Evolutionary conservation across 2,329 filamentous ascomycete species (phyloP), one percentile per base, ranked within the genome.

Genomic region (Trichophyton benhamiae): DNA sequence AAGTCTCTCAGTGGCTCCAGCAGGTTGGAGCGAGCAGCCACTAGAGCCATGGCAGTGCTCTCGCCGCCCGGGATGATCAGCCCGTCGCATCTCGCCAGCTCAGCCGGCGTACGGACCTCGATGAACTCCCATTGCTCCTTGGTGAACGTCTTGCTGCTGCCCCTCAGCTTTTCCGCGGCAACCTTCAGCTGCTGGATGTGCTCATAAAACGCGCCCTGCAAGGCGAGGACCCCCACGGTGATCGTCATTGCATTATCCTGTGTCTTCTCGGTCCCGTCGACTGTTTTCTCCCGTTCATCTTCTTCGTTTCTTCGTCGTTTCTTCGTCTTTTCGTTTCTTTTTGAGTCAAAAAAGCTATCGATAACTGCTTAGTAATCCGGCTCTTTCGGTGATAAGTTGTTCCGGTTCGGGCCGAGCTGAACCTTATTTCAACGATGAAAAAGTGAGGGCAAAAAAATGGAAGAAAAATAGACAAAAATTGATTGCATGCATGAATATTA

Each of bases 41-140:
- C 88, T 33, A 96, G 82, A 9, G 90, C 89, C 67, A 99, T 95
- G 2, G 92, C 87, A 1, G 94, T 97, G 75, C 90, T 96, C 75
- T 99, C 94, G 64, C 94, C 94, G 59, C 94, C 94, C 2, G 94
- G 94, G 55, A 99, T 84, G 70, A 99, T 84, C 49, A 99, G 81
- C 27, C 85, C 92, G 73, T 92, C 84, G 75, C 91, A 97, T 67
- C 72, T 73, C 3, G 80, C 77, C 36, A 99, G 81, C 68, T 96
- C 82, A 5, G 79, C 76, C 1, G 83, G 77, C 5, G 87, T 96
- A 63, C 92, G 87, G 55, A 97, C 89, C 74, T 96, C 87, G 65
- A 87, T 79, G 70, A 94, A 89, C 27, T 74, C 70, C 76, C 89
- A 86, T 53, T 72, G 58, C 27, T 67, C 63, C 48, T 59, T 36